phyloP scores from a whole-genome alignment of 305 asterid species.

The Fraxinus sp. region DNA sequence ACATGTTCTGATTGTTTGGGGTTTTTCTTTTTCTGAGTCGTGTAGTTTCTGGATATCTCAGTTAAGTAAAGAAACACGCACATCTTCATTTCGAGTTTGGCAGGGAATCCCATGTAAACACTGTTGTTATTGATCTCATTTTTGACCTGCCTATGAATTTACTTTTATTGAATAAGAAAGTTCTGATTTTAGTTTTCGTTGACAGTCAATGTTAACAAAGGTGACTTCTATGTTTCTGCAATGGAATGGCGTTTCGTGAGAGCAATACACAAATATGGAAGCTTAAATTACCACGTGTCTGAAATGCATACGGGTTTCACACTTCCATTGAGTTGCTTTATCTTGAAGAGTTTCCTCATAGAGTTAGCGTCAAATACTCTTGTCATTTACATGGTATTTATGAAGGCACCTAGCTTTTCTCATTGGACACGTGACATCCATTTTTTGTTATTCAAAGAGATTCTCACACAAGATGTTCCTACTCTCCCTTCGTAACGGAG shows the following conservation, averaged over 20 bases:
- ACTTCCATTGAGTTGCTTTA: neutral
- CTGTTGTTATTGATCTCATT: neutral
- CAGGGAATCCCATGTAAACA: neutral
- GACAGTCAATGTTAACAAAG: neutral
- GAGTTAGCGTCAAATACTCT: neutral
- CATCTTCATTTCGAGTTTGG: slow-evolving; percentile 7
- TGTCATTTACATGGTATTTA: neutral
- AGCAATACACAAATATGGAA: neutral
- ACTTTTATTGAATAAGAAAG: slow-evolving; percentile 10
- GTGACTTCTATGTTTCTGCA: neutral
- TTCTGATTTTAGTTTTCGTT: neutral
- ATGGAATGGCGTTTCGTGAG: neutral
- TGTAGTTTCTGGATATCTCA: neutral
- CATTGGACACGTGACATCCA: neutral
- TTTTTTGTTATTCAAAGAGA: neutral
- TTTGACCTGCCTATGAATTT: neutral
- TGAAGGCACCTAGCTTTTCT: neutral
- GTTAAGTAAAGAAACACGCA: neutral
- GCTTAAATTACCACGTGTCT: neutral
- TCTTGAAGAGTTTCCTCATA: neutral
- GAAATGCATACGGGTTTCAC: neutral
- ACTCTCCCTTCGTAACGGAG: neutral
- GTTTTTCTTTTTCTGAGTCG: neutral
- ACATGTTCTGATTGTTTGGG: neutral
- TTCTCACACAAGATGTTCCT: neutral